phyloP scores from a whole-genome alignment of 2,329 filamentous ascomycete species.

The Sclerotinia trifoliorum region DNA sequence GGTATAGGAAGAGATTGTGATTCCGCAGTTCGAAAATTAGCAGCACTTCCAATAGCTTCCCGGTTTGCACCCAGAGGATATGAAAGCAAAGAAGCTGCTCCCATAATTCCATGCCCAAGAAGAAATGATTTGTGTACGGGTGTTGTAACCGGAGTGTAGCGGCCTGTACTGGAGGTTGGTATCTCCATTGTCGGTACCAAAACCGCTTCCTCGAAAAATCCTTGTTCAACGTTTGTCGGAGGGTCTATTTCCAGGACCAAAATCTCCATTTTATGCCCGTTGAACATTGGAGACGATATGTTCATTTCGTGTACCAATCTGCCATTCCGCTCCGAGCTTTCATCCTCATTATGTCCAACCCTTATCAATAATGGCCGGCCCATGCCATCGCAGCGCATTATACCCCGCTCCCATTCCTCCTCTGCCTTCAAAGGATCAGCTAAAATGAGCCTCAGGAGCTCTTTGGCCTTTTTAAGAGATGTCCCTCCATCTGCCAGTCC shows the following conservation, averaged over 20 bases:
- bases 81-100: conserved; percentile 55
- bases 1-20: conserved; percentile 47
- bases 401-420: conserved; percentile 64
- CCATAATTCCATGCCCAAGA: conserved; percentile 69
- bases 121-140: conserved; percentile 82
- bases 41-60: conserved; percentile 52
- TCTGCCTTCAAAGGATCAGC: conserved; percentile 66
- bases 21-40: conserved; percentile 52
- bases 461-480: conserved; percentile 53
- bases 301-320: conserved; percentile 57
- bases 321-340: conserved; percentile 41
- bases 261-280: conserved; percentile 63
- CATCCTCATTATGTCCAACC: conserved; percentile 44
- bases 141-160: conserved; percentile 67
- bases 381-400: conserved; percentile 47
- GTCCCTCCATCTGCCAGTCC: conserved; percentile 44
- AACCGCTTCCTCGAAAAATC: conserved; percentile 60
- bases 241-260: conserved; percentile 54
- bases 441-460: conserved; percentile 66
- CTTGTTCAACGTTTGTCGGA: conserved; percentile 45
- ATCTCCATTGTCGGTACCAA: conserved; percentile 76
- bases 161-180: conserved; percentile 60
- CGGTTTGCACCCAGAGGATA: conserved; percentile 42
- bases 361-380: conserved; percentile 62
- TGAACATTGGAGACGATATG: conserved; percentile 61